Evolutionary conservation across 2,329 filamentous ascomycete genomes (phyloP), one percentile per base, ranked within the genome.

Genomic region (Ascochyta fabae): DNA sequence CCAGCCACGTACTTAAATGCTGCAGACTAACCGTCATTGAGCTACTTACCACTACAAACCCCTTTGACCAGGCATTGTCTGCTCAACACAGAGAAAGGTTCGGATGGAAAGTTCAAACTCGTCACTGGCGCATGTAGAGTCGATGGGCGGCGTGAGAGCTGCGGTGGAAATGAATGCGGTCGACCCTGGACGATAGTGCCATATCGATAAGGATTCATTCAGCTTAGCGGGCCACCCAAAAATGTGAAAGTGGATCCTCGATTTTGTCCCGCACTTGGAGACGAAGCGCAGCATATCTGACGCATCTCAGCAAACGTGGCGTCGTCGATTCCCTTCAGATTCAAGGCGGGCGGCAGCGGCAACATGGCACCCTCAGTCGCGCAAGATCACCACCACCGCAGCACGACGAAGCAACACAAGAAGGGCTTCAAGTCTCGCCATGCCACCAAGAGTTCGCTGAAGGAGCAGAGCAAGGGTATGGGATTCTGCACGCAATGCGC

Each of bases 351-450:
- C 73, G 77, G 77, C 64, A 77, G 71, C 59, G 77, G 77, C 68
- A 78, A 73, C 65, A 95, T 95, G 91, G 88, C 90, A 72, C 84
- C 86, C 77, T 54, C 51, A 34, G 51, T 54, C 10, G 81, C 82
- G 61, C 60, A 64, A 27, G 77, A 81, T 65, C 92, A 98, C 78
- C 93, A 94, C 73, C 95, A 99, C 78, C 86, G 94, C 75, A 91
- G 91, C 71, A 97, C 93, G 55, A 96, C 93, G 49, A 99, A 98
- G 83, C 82, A 86, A 69, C 80, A 84, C 64, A 88, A 96, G 79
- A 99, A 99, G 82, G 76, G 88, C 24, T 99, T 93, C 84, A 99
- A 99, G 79, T 92, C 91, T 55, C 88, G 88, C 74, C 93, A 96
- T 80, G 86, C 93, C 36, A 92, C 91, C 59, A 98, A 98, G 77